A percentile compares a stretch with the other conserved stretches of the same genome.
Conservation (phyloP, 1,284 basidiomycete genomes). For the Golubevia sp. region DNA sequence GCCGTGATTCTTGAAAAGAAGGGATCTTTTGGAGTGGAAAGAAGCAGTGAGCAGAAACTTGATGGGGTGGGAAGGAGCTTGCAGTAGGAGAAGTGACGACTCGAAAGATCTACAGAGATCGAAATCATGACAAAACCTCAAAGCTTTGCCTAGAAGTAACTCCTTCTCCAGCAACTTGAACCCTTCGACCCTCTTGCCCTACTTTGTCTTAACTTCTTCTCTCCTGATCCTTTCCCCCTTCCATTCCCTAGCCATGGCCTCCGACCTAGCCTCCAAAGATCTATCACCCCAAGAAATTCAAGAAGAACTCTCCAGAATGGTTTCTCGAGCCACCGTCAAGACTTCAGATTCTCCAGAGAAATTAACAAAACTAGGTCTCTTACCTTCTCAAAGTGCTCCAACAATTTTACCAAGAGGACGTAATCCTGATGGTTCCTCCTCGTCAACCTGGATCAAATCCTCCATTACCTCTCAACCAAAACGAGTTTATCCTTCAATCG, state of each 20-base stretch:
- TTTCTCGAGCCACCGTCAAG: conserved; percentile 30
- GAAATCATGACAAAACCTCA: too few relatives aligned
- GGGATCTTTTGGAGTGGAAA: too few relatives aligned
- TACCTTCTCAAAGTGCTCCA: conserved; percentile 29
- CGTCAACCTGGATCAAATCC: conserved; percentile 33
- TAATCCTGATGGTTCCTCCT: conserved; percentile 52
- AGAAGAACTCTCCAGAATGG: too few relatives aligned
- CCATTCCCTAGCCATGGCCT: background rate
- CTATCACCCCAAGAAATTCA: too few relatives aligned
- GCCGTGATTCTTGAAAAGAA: too few relatives aligned
- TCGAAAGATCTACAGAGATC: too few relatives aligned
- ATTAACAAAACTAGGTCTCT: conserved; percentile 49
- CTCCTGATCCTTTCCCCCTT: background rate
- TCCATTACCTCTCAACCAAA: conserved; percentile 50
- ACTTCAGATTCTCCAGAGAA: conserved; percentile 35
- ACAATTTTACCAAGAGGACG: conserved; percentile 23
- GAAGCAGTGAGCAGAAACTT: background rate
- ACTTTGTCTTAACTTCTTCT: background rate
- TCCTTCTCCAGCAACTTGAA: too few relatives aligned
- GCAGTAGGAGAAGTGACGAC: too few relatives aligned
- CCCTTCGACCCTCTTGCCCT: background rate
- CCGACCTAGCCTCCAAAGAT: too few relatives aligned
- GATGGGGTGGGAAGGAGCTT: too few relatives aligned
- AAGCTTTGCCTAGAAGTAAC: too few relatives aligned
- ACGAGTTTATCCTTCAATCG: conserved; percentile 54